A percentile compares a stretch with the other conserved stretches of the same genome.
Evolutionary conservation across 805 yeast genomes (phyloP).

Genomic region (Barnettozyma populi): DNA sequence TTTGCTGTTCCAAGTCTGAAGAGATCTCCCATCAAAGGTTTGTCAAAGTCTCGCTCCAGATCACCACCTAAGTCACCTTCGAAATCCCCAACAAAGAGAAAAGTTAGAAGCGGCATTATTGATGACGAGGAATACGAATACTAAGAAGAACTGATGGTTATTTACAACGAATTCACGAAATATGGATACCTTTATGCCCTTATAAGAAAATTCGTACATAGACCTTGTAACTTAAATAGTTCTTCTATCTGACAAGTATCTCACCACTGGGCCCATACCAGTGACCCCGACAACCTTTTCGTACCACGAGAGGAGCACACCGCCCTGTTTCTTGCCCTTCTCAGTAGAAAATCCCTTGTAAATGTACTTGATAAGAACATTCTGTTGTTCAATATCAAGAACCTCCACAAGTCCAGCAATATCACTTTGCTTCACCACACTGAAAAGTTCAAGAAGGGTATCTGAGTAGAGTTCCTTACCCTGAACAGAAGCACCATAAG

Average conservation of each 20-base stretch:
- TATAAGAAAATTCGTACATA: not conserved
- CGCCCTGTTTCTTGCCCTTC: slow-evolving; percentile 82
- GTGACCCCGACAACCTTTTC: slow-evolving; percentile 80
- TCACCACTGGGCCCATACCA: slow-evolving; percentile 85
- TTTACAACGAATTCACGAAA: not conserved
- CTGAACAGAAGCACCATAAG: slow-evolving; percentile 67
- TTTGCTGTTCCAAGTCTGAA: slow-evolving; percentile 7
- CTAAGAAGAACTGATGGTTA: not conserved
- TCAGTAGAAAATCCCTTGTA: slow-evolving; percentile 79
- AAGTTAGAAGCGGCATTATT: slow-evolving; percentile 4
- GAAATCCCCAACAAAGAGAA: slow-evolving; percentile 1
- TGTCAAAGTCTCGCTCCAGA: not conserved
- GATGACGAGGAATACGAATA: not conserved
- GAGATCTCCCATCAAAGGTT: slow-evolving; percentile 10
- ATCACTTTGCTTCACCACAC: slow-evolving; percentile 62
- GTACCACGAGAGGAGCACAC: slow-evolving; percentile 82
- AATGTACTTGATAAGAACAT: slow-evolving; percentile 73
- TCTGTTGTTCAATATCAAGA: slow-evolving; percentile 62
- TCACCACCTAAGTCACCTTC: slow-evolving; percentile 5
- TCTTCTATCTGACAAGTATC: slow-evolving; percentile 82
- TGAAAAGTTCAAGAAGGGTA: slow-evolving; percentile 66
- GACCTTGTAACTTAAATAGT: slow-evolving; percentile 42
- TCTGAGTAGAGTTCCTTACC: slow-evolving; percentile 47
- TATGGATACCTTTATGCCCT: not conserved
- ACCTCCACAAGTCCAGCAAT: slow-evolving; percentile 54